phyloP scores from a whole-genome alignment of 2,329 filamentous ascomycete species.

The Dendrostoma leiphaemia region DNA sequence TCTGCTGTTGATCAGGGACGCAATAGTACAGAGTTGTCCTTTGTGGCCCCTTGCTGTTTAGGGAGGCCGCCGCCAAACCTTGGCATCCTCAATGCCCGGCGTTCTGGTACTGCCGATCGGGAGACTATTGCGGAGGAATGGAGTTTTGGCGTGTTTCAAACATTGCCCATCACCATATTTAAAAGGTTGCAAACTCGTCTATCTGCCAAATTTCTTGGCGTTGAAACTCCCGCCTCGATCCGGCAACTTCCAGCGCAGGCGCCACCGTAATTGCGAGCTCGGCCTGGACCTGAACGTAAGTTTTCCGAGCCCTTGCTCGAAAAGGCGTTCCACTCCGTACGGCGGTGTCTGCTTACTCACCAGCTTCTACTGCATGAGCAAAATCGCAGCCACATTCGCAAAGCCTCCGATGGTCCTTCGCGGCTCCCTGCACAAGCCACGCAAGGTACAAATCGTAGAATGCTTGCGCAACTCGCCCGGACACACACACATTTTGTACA shows the following conservation, averaged over 20 bases:
- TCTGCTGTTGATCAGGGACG: background rate
- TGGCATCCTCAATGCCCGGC: background rate
- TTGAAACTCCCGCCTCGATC: no score
- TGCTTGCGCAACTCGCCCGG: no score
- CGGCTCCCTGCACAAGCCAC: background rate
- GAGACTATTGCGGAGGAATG: background rate
- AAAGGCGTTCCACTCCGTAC: no score
- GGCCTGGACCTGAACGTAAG: background rate
- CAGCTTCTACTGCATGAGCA: no score
- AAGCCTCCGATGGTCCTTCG: background rate
- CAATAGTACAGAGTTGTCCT: background rate
- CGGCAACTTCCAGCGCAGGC: no score
- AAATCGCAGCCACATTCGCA: background rate
- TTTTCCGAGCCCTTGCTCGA: no score
- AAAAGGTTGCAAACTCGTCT: background rate
- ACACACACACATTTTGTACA: background rate
- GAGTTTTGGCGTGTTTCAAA: constrained; percentile 4
- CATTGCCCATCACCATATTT: background rate
- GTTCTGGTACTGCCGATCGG: background rate
- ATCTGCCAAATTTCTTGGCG: background rate
- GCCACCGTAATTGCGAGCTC: background rate
- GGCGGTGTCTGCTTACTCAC: background rate
- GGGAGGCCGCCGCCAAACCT: background rate
- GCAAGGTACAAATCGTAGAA: background rate
- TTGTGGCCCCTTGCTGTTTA: background rate